These are phyloP conservation scores for Xerocomellus chrysenteron DNA, from an alignment of 768 basidiomycete genomes.

Conservation along the genomic window DNA sequence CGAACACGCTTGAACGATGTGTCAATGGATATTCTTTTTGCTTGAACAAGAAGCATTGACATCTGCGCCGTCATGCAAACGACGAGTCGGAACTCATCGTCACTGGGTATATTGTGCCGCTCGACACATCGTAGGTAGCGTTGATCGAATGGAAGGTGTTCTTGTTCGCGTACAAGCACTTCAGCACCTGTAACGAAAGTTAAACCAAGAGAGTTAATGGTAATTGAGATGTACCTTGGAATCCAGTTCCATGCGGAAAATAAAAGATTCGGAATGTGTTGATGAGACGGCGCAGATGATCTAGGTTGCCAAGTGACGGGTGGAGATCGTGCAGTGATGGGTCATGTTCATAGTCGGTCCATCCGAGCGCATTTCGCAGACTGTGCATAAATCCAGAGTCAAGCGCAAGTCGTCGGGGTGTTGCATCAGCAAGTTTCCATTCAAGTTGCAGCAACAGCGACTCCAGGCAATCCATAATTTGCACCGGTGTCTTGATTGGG, in stretches of 20 bases:
- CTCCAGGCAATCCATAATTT: not conserved
- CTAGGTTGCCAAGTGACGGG: not conserved
- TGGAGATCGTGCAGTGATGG: not conserved
- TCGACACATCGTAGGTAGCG: not conserved
- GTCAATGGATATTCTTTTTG: not conserved
- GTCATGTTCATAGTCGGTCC: no score
- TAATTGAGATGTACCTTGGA: not conserved
- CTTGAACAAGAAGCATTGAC: not conserved
- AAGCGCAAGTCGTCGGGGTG: not conserved
- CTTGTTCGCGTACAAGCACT: no score
- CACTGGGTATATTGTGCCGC: not conserved
- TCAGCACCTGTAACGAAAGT: no score
- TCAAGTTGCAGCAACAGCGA: not conserved
- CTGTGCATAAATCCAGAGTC: not conserved
- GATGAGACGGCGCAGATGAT: not conserved
- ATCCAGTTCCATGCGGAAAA: not conserved
- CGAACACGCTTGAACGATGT: not conserved
- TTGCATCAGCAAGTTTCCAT: conserved; percentile 1
- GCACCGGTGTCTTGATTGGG: not conserved
- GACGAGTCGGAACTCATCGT: not conserved
- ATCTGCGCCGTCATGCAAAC: not conserved
- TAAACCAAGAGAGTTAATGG: no score
- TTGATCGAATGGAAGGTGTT: no score
- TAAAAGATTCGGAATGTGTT: not conserved
- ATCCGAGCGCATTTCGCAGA: not conserved